Base-by-base conservation (phyloP, 2,329 filamentous ascomycete genomes). In the Mariannaea elegans region DNA sequence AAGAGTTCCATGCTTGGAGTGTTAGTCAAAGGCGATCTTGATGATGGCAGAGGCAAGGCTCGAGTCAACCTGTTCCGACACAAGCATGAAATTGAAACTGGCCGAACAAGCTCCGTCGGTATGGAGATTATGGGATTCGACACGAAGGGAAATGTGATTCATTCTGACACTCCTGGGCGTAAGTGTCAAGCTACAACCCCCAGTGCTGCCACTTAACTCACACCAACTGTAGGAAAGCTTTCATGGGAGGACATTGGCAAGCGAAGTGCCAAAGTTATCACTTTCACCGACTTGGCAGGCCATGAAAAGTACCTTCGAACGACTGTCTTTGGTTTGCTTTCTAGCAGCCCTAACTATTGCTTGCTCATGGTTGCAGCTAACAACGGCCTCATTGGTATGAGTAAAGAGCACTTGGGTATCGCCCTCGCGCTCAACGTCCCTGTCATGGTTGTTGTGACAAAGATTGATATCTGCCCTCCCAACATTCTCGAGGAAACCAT, bases 121-220 rank as follows among this genome's bases (percentile, higher is more conserved):
- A 96, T 98, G 94, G 95, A 99, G 76, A 98, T 98, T 62, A 93
- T 98, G 90, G 95, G 95, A 2, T 99, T 97, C 69, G 93, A 98
- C 76, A 93, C 90, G 49, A 85, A 86, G 55, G 94, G 95, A 24
- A 87, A 94, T 23, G 90, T 97, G 24, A 86, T 98, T 14, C 87
- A 88, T 14, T 94, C 92, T 36, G 90, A 90, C 59, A 90, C 90
- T 0, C 91, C 94, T 2, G 94, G 93, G 1, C 87, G 95, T 75
- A 92, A 90, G 78, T 75, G 19, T 46, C n/a, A 5, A 7, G 8
- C 3, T 29, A 16, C 7, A 9, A 21, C 7, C n/a, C 3, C 10
- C 14, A 12, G 8, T n/a, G 8, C 6, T 19, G 7, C 32, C 14
- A 10, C 12, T 36, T 56, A n/a, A 21, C 67, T 72, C 31, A 73